phyloP scores from a whole-genome alignment of 1,284 basidiomycete genomes.

The Naganishia sp. region DNA sequence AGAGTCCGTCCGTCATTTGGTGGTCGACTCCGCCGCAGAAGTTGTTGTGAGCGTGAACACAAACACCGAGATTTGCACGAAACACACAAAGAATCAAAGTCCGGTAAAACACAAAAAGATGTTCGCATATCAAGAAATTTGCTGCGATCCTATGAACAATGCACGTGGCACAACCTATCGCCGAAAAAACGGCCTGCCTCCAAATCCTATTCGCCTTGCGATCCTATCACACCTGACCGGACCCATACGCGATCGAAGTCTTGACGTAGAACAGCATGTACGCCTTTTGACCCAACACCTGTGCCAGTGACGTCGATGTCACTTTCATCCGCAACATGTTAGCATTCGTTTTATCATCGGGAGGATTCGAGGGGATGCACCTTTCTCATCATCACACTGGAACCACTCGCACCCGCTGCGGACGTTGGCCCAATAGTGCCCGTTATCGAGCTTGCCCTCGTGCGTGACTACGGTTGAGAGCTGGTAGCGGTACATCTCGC shows the following conservation, averaged over 20 bases:
- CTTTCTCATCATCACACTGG: conserved; percentile 88
- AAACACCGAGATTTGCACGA: too few relatives aligned
- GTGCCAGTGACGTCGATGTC: conserved; percentile 63
- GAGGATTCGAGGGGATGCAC: conserved; percentile 54
- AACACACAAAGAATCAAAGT: too few relatives aligned
- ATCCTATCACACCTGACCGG: background rate
- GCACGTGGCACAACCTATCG: too few relatives aligned
- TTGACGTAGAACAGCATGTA: conserved; percentile 96
- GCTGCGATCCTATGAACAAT: too few relatives aligned
- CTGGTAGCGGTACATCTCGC: conserved; percentile 82
- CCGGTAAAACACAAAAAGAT: too few relatives aligned
- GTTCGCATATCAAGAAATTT: too few relatives aligned
- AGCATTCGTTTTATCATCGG: background rate
- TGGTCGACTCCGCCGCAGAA: too few relatives aligned
- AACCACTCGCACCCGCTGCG: conserved; percentile 69
- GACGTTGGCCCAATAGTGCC: conserved; percentile 68
- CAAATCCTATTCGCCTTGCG: too few relatives aligned
- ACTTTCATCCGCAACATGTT: background rate
- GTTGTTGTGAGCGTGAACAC: too few relatives aligned
- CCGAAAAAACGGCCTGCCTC: too few relatives aligned
- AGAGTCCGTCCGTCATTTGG: too few relatives aligned
- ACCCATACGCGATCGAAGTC: conserved; percentile 70
- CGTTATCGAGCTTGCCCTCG: conserved; percentile 90
- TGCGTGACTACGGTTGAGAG: conserved; percentile 93
- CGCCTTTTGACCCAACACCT: conserved; percentile 68